Evolutionary conservation across 106 monocot species (phyloP).

Genomic region (Dioscorea dumetorum): DNA sequence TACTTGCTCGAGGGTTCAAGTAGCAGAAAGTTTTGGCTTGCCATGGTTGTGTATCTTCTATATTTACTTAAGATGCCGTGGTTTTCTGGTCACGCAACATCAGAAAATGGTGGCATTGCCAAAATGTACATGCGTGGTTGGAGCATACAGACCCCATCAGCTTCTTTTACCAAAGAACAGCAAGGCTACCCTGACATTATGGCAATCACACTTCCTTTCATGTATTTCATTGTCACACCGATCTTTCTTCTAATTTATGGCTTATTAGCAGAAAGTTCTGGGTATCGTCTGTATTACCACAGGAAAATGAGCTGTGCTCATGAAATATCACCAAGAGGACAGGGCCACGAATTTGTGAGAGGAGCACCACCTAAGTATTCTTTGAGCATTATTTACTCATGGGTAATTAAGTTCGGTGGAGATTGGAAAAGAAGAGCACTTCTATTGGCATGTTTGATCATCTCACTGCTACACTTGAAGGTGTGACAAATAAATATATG

Average conservation of each 20-base stretch:
- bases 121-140: conserved; percentile 66
- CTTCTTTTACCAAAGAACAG: background rate
- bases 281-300: conserved; percentile 14
- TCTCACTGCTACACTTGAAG: conserved; percentile 49
- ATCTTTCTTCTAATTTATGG: conserved; percentile 52
- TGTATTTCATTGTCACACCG: conserved; percentile 68
- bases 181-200: conserved; percentile 54
- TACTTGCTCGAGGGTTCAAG: conserved; percentile 74
- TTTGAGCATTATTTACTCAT: background rate
- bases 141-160: conserved; percentile 17
- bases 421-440: conserved; percentile 25
- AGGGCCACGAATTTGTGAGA: background rate
- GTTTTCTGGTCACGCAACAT: conserved; percentile 74
- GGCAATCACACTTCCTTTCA: conserved; percentile 66
- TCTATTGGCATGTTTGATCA: conserved; percentile 32
- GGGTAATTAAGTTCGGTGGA: conserved; percentile 1
- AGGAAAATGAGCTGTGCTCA: conserved; percentile 9
- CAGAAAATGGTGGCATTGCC: conserved; percentile 46
- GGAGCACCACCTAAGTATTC: background rate
- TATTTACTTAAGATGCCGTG: conserved; percentile 60
- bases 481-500: conserved; percentile 11
- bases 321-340: conserved; percentile 3
- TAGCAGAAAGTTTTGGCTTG: conserved; percentile 42
- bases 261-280: conserved; percentile 47
- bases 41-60: conserved; percentile 49